Conservation (phyloP, 2,329 filamentous ascomycete genomes). For the Ceratocystis huliohia region DNA sequence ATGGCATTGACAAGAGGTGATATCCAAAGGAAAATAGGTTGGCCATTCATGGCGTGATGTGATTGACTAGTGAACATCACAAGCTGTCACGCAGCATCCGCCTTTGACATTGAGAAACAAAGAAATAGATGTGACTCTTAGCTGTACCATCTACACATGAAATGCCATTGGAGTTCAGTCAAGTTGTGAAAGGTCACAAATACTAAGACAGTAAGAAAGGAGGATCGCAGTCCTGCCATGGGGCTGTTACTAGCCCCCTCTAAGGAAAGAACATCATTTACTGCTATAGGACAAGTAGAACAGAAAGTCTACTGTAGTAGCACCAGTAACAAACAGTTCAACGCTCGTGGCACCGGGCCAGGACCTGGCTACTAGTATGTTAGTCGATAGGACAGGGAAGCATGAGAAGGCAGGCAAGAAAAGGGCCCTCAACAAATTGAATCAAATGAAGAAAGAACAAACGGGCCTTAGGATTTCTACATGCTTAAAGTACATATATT, state of each 20-base stretch:
- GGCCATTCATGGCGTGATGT: background rate
- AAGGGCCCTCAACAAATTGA: conserved; percentile 14
- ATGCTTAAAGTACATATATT: conserved; percentile 9
- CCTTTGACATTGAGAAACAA: background rate
- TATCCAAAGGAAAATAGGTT: too few relatives aligned
- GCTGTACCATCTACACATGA: too few relatives aligned
- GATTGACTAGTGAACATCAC: background rate
- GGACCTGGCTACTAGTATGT: background rate
- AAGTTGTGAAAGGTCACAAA: conserved; percentile 10
- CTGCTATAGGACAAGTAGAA: background rate
- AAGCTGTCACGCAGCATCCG: background rate
- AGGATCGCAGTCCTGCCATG: background rate
- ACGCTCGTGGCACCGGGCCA: background rate
- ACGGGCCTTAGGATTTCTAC: background rate
- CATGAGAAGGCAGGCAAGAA: background rate
- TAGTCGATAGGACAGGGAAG: conserved; percentile 9
- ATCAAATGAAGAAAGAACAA: conserved; percentile 9
- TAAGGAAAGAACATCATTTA: background rate
- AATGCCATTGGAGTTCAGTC: too few relatives aligned
- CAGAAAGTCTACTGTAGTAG: background rate
- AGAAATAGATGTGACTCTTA: background rate
- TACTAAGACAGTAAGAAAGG: conserved; percentile 11
- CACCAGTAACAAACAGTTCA: too few relatives aligned
- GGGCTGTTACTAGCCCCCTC: background rate
- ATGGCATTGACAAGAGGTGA: too few relatives aligned